Conservation (phyloP, 345 rosid species). For the Salix brachista region DNA sequence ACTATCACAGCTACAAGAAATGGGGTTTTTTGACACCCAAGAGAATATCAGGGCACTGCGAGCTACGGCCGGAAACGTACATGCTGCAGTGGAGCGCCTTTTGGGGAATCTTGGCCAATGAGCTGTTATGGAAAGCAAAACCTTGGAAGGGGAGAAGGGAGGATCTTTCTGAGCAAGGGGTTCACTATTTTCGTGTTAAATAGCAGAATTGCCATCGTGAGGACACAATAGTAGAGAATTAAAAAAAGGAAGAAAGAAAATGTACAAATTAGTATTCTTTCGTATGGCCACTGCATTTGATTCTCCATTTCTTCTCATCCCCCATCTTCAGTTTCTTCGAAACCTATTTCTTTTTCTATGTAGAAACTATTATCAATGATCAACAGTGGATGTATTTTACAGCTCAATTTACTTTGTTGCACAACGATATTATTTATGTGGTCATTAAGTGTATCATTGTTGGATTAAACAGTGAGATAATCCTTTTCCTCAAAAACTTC, state of each 20-base stretch:
- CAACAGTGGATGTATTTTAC: neutral
- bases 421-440: neutral
- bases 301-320: neutral
- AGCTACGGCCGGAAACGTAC: conserved; percentile 71
- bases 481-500: neutral
- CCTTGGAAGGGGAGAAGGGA: neutral
- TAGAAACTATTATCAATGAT: neutral
- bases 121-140: neutral
- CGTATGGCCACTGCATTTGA: neutral
- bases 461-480: neutral
- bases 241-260: neutral
- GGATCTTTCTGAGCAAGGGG: neutral
- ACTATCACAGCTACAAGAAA: conserved; percentile 67
- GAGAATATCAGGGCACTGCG: conserved; percentile 59
- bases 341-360: neutral
- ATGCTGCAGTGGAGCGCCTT: conserved; percentile 69
- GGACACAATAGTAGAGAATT: neutral
- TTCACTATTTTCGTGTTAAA: neutral
- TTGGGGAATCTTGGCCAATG: conserved; percentile 29
- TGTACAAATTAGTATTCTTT: neutral
- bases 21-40: conserved; percentile 68
- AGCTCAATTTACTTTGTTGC: neutral
- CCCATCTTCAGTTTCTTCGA: neutral
- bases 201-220: neutral
- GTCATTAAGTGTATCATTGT: neutral